Evolutionary conservation across 441 rosid genomes (phyloP).

Genomic region (Cnidoscolus chayamansa): DNA sequence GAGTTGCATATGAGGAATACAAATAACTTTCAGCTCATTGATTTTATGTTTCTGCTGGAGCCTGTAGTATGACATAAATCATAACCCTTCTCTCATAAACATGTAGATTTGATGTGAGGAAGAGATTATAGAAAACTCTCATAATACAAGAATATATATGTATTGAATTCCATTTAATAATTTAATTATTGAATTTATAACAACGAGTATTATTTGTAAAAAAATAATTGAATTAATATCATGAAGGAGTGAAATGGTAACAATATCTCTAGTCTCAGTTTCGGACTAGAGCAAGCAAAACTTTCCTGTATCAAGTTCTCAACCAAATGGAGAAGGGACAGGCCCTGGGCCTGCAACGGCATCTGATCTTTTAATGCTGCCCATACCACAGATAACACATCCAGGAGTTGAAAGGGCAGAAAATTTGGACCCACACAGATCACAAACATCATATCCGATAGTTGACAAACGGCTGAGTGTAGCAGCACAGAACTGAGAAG

Average conservation of each 20-base stretch:
- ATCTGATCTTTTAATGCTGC: slow-evolving; percentile 87
- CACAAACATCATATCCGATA: slow-evolving; percentile 93
- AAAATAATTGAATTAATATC: no score
- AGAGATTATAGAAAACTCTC: no score
- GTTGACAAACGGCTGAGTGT: slow-evolving; percentile 95
- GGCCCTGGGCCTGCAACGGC: slow-evolving; percentile 59
- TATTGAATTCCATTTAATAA: no score
- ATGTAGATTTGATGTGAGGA: no score
- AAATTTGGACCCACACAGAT: slow-evolving; percentile 94
- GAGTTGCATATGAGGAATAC: background rate
- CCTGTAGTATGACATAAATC: no score
- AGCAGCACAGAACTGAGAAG: slow-evolving; percentile 93
- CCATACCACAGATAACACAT: slow-evolving; percentile 97
- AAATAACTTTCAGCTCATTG: background rate
- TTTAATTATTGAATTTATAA: no score
- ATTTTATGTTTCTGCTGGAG: background rate
- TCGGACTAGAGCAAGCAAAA: background rate
- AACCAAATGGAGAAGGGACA: slow-evolving; percentile 82
- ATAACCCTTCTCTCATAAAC: no score
- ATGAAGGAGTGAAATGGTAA: no score
- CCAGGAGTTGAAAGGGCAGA: slow-evolving; percentile 89
- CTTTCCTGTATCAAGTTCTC: slow-evolving; percentile 11
- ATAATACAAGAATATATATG: no score
- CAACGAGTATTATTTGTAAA: no score
- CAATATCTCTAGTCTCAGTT: no score